phyloP scores from a whole-genome alignment of 2,329 filamentous ascomycete genomes.

The Trichoderma sp. region DNA sequence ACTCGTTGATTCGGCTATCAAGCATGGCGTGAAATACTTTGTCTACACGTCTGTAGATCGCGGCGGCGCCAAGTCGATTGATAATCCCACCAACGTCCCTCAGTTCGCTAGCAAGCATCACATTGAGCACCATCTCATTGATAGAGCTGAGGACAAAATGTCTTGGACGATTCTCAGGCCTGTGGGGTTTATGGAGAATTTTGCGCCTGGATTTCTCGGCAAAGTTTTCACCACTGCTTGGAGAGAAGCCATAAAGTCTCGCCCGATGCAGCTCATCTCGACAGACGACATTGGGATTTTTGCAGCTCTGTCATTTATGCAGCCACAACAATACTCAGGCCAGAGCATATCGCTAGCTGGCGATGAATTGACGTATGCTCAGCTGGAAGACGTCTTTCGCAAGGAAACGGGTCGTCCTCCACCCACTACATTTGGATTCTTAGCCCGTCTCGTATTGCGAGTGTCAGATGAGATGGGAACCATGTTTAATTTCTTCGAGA shows the following conservation, averaged over 20 bases:
- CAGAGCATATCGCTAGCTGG: not conserved
- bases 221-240: not conserved
- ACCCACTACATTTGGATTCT: not conserved
- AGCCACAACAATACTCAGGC: not conserved
- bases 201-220: not conserved
- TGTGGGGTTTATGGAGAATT: not conserved
- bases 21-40: not conserved
- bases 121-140: not conserved
- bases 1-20: not conserved
- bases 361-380: not conserved
- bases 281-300: not conserved
- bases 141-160: not conserved
- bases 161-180: not conserved
- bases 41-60: not conserved
- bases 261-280: not conserved
- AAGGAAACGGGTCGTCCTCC: not conserved
- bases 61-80: not conserved
- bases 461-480: not conserved
- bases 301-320: not conserved
- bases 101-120: not conserved
- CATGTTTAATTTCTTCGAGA: not conserved
- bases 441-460: not conserved
- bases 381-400: not conserved
- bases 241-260: not conserved
- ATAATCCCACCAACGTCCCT: not conserved